A percentile compares a stretch with the other conserved stretches of the same genome.
Evolutionary conservation across 2,329 filamentous ascomycete genomes (phyloP).

Genomic region (Aphanocladium album): DNA sequence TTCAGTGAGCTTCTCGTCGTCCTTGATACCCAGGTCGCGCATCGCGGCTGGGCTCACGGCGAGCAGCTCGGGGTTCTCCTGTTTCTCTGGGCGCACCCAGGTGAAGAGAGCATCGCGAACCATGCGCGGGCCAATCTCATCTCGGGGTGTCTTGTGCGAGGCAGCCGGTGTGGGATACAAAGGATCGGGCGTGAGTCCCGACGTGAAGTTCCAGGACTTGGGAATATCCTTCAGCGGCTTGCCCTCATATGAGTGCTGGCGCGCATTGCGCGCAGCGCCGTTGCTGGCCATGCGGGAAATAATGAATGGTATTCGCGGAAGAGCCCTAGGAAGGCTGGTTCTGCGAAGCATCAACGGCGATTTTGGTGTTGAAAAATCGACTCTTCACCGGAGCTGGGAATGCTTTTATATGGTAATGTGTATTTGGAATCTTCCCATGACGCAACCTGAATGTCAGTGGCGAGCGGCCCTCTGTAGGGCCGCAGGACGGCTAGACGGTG

Average conservation of each 20-base stretch:
- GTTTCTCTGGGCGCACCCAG: conserved; percentile 76
- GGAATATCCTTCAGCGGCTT: conserved; percentile 50
- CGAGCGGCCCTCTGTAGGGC: neutral
- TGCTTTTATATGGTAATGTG: neutral
- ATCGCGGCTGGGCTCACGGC: conserved; percentile 75
- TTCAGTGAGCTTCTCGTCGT: conserved; percentile 62
- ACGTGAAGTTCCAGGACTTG: conserved; percentile 61
- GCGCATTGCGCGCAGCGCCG: neutral
- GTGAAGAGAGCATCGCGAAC: conserved; percentile 85
- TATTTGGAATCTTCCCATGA: conserved; percentile 9
- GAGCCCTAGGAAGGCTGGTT: conserved; percentile 2
- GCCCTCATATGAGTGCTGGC: conserved; percentile 20
- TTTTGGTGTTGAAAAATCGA: neutral
- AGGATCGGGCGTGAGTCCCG: conserved; percentile 69
- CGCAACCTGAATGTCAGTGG: conserved; percentile 4
- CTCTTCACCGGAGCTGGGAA: neutral
- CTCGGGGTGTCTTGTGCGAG: conserved; percentile 76
- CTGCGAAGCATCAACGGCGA: conserved; percentile 12
- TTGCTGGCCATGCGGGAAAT: conserved; percentile 9
- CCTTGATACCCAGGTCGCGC: conserved; percentile 70
- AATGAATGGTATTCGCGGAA: conserved; percentile 2
- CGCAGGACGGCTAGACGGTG: conserved; percentile 4
- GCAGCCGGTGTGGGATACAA: conserved; percentile 72
- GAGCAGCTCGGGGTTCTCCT: conserved; percentile 70
- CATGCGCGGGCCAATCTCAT: conserved; percentile 70